Evolutionary conservation across 176 grass and related monocot genomes (phyloP).

Genomic region (Themeda triandra): DNA sequence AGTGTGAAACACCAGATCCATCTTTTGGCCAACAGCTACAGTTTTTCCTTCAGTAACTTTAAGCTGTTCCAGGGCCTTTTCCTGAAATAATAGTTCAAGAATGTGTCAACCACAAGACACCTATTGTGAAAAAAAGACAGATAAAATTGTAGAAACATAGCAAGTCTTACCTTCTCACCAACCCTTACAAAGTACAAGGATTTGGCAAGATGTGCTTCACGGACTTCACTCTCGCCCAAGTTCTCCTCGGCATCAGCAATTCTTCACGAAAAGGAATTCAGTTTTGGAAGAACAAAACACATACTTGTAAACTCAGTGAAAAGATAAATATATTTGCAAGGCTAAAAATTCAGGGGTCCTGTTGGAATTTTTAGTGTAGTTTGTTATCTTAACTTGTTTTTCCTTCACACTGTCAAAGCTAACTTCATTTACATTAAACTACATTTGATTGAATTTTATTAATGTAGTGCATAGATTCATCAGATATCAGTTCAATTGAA

Average conservation of each 20-base stretch:
- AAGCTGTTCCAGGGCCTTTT: constrained; percentile 89
- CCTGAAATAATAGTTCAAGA: constrained; percentile 49
- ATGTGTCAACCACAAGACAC: not conserved
- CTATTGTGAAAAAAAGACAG: not conserved
- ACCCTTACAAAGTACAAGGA: constrained; percentile 82
- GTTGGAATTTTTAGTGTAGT: not conserved
- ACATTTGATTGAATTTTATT: not conserved
- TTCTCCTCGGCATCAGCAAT: constrained; percentile 97
- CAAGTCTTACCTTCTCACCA: constrained; percentile 70
- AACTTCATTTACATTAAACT: not conserved
- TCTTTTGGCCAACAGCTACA: constrained; percentile 92
- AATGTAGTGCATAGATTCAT: not conserved
- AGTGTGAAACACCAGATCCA: constrained; percentile 97
- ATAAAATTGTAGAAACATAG: not conserved
- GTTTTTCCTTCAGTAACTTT: constrained; percentile 96
- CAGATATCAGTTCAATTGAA: not conserved
- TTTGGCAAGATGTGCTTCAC: constrained; percentile 96
- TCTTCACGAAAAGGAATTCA: constrained; percentile 34
- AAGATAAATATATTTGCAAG: not conserved
- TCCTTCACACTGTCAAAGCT: not conserved
- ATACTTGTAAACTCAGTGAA: not conserved
- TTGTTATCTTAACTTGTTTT: not conserved
- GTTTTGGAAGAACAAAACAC: not conserved
- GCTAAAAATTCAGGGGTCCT: not conserved
- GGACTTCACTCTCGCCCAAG: constrained; percentile 98